phyloP scores from a whole-genome alignment of 2,329 filamentous ascomycete genomes.

The Pseudocercospora ulei region DNA sequence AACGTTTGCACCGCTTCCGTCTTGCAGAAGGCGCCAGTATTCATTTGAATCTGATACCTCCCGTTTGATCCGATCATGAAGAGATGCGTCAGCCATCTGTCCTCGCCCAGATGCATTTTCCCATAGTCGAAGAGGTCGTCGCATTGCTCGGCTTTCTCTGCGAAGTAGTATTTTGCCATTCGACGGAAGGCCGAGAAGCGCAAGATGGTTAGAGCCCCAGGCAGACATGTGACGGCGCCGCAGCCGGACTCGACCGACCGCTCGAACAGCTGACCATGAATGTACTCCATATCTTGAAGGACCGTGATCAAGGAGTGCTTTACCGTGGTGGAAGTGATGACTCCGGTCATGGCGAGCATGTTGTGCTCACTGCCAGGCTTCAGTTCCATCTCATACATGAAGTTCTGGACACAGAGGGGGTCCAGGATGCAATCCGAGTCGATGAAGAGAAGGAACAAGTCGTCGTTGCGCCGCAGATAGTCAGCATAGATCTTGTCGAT shows the following conservation, averaged over 20 bases:
- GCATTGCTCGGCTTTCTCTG: conserved; percentile 89
- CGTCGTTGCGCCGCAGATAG: conserved; percentile 78
- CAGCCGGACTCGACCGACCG: conserved; percentile 90
- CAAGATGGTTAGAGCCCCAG: conserved; percentile 88
- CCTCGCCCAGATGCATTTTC: conserved; percentile 89
- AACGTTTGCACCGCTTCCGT: conserved; percentile 92
- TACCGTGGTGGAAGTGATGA: conserved; percentile 87
- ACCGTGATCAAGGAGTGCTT: conserved; percentile 84
- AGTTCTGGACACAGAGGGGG: conserved; percentile 85
- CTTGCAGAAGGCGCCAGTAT: conserved; percentile 95
- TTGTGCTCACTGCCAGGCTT: conserved; percentile 84
- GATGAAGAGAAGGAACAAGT: conserved; percentile 92
- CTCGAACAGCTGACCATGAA: conserved; percentile 93
- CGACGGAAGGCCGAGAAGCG: conserved; percentile 91
- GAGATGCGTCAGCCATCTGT: conserved; percentile 91
- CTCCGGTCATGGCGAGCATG: conserved; percentile 95
- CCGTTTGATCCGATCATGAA: conserved; percentile 97
- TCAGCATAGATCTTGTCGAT: conserved; percentile 86
- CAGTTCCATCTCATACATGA: conserved; percentile 97
- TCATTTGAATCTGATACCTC: conserved; percentile 93
- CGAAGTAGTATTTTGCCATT: conserved; percentile 98
- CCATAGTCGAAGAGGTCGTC: conserved; percentile 94
- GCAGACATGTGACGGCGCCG: conserved; percentile 86
- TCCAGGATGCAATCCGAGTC: conserved; percentile 95
- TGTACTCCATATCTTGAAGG: conserved; percentile 95